phyloP scores from a whole-genome alignment of 805 yeast genomes.

The Tetrapisispora iriomotensis region DNA sequence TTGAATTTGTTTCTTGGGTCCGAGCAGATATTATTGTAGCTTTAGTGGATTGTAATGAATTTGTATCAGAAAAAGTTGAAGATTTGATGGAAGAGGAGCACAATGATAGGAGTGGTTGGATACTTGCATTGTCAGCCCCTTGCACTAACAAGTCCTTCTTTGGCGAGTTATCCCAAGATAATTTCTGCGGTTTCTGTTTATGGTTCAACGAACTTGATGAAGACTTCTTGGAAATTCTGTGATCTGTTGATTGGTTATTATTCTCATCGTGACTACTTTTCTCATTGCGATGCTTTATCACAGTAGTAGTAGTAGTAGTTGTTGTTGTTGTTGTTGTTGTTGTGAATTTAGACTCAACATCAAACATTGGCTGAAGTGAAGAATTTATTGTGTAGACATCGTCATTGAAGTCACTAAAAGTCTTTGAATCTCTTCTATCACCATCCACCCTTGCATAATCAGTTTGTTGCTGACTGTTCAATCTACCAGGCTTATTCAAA shows the following conservation, averaged over 20 bases:
- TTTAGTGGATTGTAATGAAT: conserved; percentile 30
- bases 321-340: not conserved
- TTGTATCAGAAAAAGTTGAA: conserved; percentile 30
- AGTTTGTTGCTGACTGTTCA: too few species aligned
- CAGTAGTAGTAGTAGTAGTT: not conserved
- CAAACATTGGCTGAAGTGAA: conserved; percentile 11
- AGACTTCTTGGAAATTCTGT: not conserved
- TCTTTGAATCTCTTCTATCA: not conserved
- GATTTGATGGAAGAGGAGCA: conserved; percentile 31
- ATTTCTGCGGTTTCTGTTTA: conserved; percentile 4
- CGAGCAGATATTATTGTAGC: conserved; percentile 29
- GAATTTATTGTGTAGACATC: conserved; percentile 9
- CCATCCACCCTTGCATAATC: not conserved
- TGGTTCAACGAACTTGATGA: not conserved
- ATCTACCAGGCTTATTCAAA: too few species aligned
- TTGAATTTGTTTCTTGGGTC: conserved; percentile 44
- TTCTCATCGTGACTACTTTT: not conserved
- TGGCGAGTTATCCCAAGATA: conserved; percentile 19
- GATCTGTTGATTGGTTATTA: not conserved
- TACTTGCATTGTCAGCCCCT: conserved; percentile 21
- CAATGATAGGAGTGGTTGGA: conserved; percentile 27
- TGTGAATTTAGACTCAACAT: conserved; percentile 3
- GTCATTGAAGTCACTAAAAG: not conserved
- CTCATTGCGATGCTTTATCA: not conserved
- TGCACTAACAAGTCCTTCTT: conserved; percentile 5